Conservation (phyloP, 1,139 yeast species). For the Taphrina populina region DNA sequence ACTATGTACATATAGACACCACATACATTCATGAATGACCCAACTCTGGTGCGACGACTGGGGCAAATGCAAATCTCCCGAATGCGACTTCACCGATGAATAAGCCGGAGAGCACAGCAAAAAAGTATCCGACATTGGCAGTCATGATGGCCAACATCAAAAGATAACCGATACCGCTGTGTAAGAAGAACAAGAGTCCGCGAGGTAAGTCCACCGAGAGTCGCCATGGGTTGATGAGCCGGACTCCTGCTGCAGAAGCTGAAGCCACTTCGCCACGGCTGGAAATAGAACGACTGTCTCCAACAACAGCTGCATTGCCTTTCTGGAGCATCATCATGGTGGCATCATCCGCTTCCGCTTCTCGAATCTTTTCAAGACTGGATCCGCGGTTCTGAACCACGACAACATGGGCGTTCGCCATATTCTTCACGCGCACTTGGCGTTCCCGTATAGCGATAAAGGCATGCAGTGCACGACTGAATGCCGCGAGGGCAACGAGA, state of each 20-base stretch:
- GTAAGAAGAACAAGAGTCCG: conserved; percentile 39
- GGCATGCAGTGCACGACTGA: conserved; percentile 38
- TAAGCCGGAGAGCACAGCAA: conserved; percentile 41
- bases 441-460: conserved; percentile 15
- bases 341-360: neutral
- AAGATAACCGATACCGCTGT: conserved; percentile 40
- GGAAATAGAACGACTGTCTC: neutral
- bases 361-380: neutral
- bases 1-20: no score
- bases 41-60: conserved; percentile 12
- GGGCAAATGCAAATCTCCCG: conserved; percentile 39
- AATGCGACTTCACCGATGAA: conserved; percentile 42
- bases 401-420: conserved; percentile 33
- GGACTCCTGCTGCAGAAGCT: neutral
- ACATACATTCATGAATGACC: no score
- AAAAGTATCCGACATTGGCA: conserved; percentile 42
- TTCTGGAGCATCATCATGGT: neutral
- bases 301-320: conserved; percentile 29
- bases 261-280: no score
- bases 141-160: conserved; percentile 44
- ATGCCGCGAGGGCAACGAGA: conserved; percentile 40
- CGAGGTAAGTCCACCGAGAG: conserved; percentile 41
- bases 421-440: conserved; percentile 37
- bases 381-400: neutral
- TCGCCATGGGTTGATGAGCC: conserved; percentile 41